Evolutionary conservation across 768 basidiomycete species (phyloP), one percentile per base, ranked within the genome.

Genomic region (Boletus rufocinnamomeus): DNA sequence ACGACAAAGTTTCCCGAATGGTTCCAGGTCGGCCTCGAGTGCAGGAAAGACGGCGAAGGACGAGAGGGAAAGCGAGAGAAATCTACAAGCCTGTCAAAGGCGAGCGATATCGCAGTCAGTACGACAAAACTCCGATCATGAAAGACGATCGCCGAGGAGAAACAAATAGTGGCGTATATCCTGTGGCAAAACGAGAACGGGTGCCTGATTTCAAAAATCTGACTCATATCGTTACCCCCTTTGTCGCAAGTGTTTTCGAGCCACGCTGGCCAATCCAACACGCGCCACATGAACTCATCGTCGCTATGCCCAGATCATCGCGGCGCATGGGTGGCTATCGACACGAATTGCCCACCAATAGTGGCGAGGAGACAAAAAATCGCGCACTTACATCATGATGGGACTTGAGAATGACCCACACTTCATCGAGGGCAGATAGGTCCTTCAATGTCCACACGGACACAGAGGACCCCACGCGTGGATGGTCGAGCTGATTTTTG

Each of bases 1-100:
- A 50, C 80, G 79, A 64, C 75, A 73, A 58, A 88, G 75, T 56
- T 84, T 85, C 53, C 79, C 73, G 56, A 85, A 79, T 10, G 86
- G 85, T 65, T 86, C 82, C 40, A 88, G 77, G 65, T 88, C 86
- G 54, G 71, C 71, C 68, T 87, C 85, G 49, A 87, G 80, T 35
- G 85, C 87, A 45, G 85, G 77, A 16, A 80, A 72, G 40, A 82
- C 75, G 30, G 79, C 75, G 64, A 86, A 75, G 10, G 73, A 66
- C 8, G 76, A 70, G 51, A 78, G 73, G 41, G 82, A 78, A 57
- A 85, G 76, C 37, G 79, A 75, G 56, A 87, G 83, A 47, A 82
- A 81, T 56, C 77, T 73, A 52, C 76, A 74, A 35, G 86, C 87
- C 86, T 88, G 72, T 63, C 63, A 58, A 60, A 44, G 28, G 30